phyloP scores from a whole-genome alignment of 352 stramenopile species.

The Globisporangium paroecandrum region DNA sequence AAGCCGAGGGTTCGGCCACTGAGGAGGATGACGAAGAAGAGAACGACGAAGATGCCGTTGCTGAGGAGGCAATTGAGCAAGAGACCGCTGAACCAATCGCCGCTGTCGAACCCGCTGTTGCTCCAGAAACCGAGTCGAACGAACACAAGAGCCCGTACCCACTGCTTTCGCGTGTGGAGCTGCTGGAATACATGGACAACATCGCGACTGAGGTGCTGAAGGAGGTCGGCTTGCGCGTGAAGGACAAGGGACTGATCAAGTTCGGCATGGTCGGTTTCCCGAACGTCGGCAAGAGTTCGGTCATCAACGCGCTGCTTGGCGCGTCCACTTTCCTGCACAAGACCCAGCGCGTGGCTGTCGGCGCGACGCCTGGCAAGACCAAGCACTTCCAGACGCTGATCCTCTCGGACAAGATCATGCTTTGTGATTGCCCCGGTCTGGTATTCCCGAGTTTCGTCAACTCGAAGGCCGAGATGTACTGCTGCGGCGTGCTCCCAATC shows the following conservation, averaged over 20 bases:
- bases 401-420: slow-evolving; percentile 94
- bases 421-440: slow-evolving; percentile 99
- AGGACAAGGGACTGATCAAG: slow-evolving; percentile 84
- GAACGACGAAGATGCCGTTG: slow-evolving; percentile 5
- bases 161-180: slow-evolving; percentile 66
- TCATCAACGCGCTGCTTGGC: slow-evolving; percentile 99
- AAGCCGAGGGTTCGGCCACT: slow-evolving; percentile 18
- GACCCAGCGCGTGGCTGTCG: slow-evolving; percentile 95
- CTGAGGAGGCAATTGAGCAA: slow-evolving; percentile 3
- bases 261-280: slow-evolving; percentile 99
- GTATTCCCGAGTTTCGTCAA: slow-evolving; percentile 99
- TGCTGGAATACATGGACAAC: slow-evolving; percentile 65
- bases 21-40: slow-evolving; percentile 24
- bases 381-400: slow-evolving; percentile 99
- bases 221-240: slow-evolving; percentile 60
- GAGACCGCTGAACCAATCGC: slow-evolving; percentile 7
- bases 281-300: slow-evolving; percentile 99
- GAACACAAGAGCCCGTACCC: slow-evolving; percentile 40
- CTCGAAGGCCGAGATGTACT: slow-evolving; percentile 98
- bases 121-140: not conserved
- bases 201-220: slow-evolving; percentile 54
- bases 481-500: slow-evolving; percentile 97
- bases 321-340: slow-evolving; percentile 94
- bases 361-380: slow-evolving; percentile 98
- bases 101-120: not conserved